These are phyloP conservation scores for Pseudonitzschia pungens DNA, from an alignment of 108 stramenopile genomes.

Conservation along the genomic window DNA sequence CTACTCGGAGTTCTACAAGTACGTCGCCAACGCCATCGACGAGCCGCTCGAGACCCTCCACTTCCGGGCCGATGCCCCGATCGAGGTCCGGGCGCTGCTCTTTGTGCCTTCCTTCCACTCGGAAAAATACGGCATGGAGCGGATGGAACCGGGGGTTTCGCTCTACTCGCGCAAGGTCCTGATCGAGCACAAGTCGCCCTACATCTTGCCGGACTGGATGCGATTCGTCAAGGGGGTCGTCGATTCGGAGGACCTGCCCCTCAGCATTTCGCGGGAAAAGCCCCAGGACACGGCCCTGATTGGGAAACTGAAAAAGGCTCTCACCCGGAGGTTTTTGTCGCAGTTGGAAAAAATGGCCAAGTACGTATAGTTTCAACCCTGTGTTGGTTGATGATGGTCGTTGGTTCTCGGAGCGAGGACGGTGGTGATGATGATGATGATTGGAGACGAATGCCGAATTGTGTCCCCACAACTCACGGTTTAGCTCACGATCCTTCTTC, in stretches of 20 bases:
- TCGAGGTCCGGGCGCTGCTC: constrained; percentile 95
- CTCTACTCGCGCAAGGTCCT: constrained; percentile 94
- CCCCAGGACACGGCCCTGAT: constrained; percentile 96
- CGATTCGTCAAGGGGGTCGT: constrained; percentile 95
- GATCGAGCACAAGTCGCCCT: constrained; percentile 90
- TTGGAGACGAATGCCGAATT: too few species aligned
- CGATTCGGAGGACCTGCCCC: constrained; percentile 98
- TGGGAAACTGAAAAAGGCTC: constrained; percentile 81
- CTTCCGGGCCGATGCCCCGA: constrained; percentile 96
- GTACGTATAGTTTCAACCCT: constrained; percentile 44
- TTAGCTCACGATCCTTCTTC: neutral
- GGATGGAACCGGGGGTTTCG: constrained; percentile 96
- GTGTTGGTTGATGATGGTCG: neutral
- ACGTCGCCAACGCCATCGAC: constrained; percentile 89
- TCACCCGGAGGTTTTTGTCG: constrained; percentile 87
- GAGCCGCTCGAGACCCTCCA: constrained; percentile 81
- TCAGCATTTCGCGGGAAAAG: constrained; percentile 95
- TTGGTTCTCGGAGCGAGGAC: neutral
- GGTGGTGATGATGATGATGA: too few species aligned
- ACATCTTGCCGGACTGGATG: constrained; percentile 98
- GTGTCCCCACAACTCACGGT: neutral
- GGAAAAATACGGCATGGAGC: constrained; percentile 98
- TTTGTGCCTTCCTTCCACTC: constrained; percentile 95
- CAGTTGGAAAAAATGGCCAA: constrained; percentile 82
- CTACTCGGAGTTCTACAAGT: constrained; percentile 96